These are phyloP conservation scores for Thermoascus crustaceus DNA, from an alignment of 2,329 filamentous ascomycete genomes.

Conservation along the genomic window DNA sequence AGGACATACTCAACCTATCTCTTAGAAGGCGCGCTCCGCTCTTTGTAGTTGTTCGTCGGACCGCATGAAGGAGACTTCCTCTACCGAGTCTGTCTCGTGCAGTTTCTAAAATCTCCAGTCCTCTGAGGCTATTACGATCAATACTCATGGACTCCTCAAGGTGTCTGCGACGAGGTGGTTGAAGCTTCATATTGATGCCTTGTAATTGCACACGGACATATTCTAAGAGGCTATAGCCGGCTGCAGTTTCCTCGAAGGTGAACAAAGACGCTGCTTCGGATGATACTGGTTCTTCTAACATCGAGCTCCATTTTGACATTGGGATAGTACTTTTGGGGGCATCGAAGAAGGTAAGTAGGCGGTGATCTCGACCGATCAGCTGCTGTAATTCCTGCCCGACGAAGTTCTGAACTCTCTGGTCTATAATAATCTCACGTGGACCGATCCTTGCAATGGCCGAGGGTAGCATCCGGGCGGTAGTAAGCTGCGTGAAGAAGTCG, in stretches of 20 bases:
- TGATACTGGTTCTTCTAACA: constrained; percentile 67
- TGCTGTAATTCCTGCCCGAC: constrained; percentile 55
- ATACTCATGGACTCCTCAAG: constrained; percentile 75
- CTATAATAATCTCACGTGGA: constrained; percentile 76
- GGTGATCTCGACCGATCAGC: constrained; percentile 65
- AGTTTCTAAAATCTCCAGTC: constrained; percentile 81
- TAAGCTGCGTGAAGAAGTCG: constrained; percentile 78
- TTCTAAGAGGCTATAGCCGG: constrained; percentile 71
- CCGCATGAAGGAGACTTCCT: constrained; percentile 82
- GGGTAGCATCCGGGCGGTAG: constrained; percentile 62
- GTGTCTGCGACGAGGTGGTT: constrained; percentile 68
- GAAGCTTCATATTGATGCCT: constrained; percentile 70
- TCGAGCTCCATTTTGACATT: constrained; percentile 60
- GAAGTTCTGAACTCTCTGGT: constrained; percentile 52
- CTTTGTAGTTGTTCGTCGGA: constrained; percentile 82
- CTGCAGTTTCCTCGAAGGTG: constrained; percentile 59
- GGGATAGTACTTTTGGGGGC: constrained; percentile 36
- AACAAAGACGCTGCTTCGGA: constrained; percentile 49
- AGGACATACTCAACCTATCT: constrained; percentile 63
- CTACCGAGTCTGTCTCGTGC: constrained; percentile 69
- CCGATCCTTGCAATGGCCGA: constrained; percentile 75
- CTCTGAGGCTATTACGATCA: constrained; percentile 82
- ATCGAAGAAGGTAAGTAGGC: constrained; percentile 65
- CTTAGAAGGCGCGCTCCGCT: constrained; percentile 78
- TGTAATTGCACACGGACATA: constrained; percentile 76